Conservation (phyloP, 768 basidiomycete species). For the Suillus variegatus region DNA sequence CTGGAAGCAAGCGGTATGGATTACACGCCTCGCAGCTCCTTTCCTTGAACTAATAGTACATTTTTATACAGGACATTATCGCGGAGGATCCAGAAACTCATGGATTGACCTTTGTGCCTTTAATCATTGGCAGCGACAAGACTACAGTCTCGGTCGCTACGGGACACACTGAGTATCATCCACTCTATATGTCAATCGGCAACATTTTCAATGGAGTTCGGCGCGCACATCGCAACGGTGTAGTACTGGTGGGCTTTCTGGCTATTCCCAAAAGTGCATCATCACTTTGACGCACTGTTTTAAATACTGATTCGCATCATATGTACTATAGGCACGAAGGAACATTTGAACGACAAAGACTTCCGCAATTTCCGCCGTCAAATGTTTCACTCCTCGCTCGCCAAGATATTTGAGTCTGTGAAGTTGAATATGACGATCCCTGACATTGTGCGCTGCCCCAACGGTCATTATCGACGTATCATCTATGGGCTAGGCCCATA, state of each 20-base stretch:
- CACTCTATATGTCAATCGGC: conserved; percentile 24
- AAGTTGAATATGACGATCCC: no score
- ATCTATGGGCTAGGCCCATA: no score
- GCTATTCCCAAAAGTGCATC: conserved; percentile 15
- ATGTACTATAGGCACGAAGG: no score
- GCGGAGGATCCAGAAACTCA: conserved; percentile 21
- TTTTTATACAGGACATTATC: conserved; percentile 23
- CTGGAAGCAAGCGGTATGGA: conserved; percentile 31
- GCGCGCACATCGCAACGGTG: conserved; percentile 19
- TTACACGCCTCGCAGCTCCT: background rate
- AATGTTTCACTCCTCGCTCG: no score
- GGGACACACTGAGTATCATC: conserved; percentile 28
- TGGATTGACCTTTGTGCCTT: conserved; percentile 33
- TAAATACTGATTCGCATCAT: background rate
- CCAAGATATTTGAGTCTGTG: no score
- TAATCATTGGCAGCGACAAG: conserved; percentile 41
- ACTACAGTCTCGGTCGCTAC: conserved; percentile 39
- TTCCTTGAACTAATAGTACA: background rate
- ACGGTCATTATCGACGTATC: no score
- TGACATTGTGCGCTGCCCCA: no score
- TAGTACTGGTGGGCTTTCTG: conserved; percentile 23
- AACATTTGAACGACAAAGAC: no score
- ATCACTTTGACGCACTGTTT: background rate
- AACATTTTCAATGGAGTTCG: conserved; percentile 23
- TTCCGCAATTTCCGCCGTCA: no score